These are phyloP conservation scores for Sparassis latifolia DNA, from an alignment of 1,284 basidiomycete species.

Conservation along the genomic window DNA sequence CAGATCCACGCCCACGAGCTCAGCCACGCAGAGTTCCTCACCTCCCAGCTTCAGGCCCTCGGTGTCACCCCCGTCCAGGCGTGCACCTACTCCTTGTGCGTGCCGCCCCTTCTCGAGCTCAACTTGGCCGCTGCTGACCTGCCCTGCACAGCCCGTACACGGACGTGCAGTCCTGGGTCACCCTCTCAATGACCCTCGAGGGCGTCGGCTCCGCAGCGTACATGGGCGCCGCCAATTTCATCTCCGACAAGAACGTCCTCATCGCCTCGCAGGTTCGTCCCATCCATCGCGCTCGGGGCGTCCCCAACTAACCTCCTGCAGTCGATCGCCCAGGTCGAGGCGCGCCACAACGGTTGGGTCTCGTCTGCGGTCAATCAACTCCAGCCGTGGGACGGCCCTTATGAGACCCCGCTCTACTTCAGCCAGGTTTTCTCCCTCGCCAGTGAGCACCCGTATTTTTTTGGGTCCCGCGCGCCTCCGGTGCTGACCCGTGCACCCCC, in stretches of 20 bases:
- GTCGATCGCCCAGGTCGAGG: conserved; percentile 37
- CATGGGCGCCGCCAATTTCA: conserved; percentile 42
- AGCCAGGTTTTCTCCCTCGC: conserved; percentile 41
- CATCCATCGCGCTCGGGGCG: not conserved
- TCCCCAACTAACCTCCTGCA: not conserved
- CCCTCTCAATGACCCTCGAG: conserved; percentile 50
- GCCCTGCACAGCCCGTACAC: conserved; percentile 36
- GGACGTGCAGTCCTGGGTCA: conserved; percentile 43
- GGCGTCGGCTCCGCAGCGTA: conserved; percentile 50
- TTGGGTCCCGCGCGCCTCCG: not conserved
- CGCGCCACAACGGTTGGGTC: conserved; percentile 47
- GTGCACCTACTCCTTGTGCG: conserved; percentile 58
- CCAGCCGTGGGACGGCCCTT: conserved; percentile 49
- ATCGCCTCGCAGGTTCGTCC: conserved; percentile 25
- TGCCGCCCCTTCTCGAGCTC: conserved; percentile 1
- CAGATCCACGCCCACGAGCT: conserved; percentile 57
- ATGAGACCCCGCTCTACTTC: conserved; percentile 45
- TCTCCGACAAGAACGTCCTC: conserved; percentile 31
- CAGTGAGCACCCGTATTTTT: not conserved
- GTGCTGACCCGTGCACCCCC: conserved; percentile 3
- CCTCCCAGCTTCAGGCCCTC: conserved; percentile 32
- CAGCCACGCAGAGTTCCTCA: conserved; percentile 34
- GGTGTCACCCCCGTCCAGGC: conserved; percentile 43
- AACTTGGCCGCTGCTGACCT: not conserved
- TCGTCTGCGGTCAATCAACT: conserved; percentile 38